Conservation (phyloP, 805 yeast species). For the Kuraishia floccosa region DNA sequence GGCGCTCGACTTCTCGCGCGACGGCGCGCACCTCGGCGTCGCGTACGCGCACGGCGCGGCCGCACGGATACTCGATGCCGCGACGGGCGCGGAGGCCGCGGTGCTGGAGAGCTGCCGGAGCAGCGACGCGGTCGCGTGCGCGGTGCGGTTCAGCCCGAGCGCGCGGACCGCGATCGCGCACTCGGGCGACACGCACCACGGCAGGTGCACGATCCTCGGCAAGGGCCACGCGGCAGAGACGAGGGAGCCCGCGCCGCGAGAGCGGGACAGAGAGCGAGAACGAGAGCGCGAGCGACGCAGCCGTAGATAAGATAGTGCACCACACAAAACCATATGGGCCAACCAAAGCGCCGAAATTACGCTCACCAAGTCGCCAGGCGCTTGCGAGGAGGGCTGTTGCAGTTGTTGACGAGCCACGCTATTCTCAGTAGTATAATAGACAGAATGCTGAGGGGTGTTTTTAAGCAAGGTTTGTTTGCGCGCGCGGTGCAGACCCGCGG, state of each 20-base stretch:
- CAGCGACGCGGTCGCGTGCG: neutral
- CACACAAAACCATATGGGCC: neutral
- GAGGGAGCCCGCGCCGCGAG: too few species aligned
- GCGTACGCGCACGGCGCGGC: conserved; percentile 27
- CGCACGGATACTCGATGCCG: conserved; percentile 22
- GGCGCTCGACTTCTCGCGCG: conserved; percentile 21
- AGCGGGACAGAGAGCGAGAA: too few species aligned
- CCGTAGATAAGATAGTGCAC: neutral
- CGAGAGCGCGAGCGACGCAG: too few species aligned
- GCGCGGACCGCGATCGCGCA: neutral
- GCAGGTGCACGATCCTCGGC: conserved; percentile 1
- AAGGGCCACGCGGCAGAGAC: too few species aligned
- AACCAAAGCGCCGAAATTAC: neutral
- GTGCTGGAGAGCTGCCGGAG: conserved; percentile 1
- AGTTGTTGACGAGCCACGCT: too few species aligned
- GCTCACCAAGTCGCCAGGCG: too few species aligned
- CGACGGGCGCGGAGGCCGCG: conserved; percentile 11
- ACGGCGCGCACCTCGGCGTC: conserved; percentile 25
- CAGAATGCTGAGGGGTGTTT: too few species aligned
- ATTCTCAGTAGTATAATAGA: too few species aligned
- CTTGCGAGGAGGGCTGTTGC: too few species aligned
- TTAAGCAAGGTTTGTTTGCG: too few species aligned
- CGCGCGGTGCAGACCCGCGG: too few species aligned
- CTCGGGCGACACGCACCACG: conserved; percentile 2
- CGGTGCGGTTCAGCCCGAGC: conserved; percentile 1